Evolutionary conservation across 345 rosid species (phyloP).

Genomic region (Limnanthes douglasii): DNA sequence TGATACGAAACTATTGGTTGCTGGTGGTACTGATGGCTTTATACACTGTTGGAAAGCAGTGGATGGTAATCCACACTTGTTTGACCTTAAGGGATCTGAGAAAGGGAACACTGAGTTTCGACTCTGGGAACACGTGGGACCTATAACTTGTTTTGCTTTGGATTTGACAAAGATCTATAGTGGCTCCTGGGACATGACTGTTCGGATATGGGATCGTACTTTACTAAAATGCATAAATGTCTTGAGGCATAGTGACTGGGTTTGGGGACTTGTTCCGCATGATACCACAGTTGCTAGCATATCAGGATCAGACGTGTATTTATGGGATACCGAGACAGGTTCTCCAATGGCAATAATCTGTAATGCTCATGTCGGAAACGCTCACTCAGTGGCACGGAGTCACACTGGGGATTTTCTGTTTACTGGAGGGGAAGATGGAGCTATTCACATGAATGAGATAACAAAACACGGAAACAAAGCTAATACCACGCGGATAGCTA

Average conservation of each 20-base stretch:
- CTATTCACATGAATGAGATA: constrained; percentile 77
- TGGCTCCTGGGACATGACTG: constrained; percentile 96
- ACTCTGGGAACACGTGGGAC: constrained; percentile 86
- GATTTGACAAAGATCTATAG: constrained; percentile 54
- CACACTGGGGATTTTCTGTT: constrained; percentile 73
- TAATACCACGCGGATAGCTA: constrained; percentile 32
- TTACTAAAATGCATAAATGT: constrained; percentile 47
- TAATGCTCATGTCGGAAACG: constrained; percentile 52
- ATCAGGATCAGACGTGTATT: constrained; percentile 70
- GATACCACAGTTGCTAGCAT: constrained; percentile 43
- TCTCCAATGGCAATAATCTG: constrained; percentile 31
- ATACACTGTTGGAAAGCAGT: constrained; percentile 73
- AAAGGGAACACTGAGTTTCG: constrained; percentile 35
- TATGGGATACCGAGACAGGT: constrained; percentile 54
- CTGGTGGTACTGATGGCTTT: constrained; percentile 89
- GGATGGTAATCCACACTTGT: constrained; percentile 49
- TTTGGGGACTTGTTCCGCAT: constrained; percentile 72
- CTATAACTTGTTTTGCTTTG: constrained; percentile 69
- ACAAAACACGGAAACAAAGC: constrained; percentile 7
- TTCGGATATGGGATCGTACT: constrained; percentile 75
- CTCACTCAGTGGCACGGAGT: constrained; percentile 60
- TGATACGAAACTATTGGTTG: constrained; percentile 64
- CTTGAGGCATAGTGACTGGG: constrained; percentile 86
- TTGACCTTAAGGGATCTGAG: constrained; percentile 44
- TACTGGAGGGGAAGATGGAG: constrained; percentile 93